Percentiles rank a stretch among this genome's conserved stretches.
These are phyloP conservation scores for Eutrema heterophyllum DNA, from an alignment of 345 rosid species.

Conservation along the genomic window DNA sequence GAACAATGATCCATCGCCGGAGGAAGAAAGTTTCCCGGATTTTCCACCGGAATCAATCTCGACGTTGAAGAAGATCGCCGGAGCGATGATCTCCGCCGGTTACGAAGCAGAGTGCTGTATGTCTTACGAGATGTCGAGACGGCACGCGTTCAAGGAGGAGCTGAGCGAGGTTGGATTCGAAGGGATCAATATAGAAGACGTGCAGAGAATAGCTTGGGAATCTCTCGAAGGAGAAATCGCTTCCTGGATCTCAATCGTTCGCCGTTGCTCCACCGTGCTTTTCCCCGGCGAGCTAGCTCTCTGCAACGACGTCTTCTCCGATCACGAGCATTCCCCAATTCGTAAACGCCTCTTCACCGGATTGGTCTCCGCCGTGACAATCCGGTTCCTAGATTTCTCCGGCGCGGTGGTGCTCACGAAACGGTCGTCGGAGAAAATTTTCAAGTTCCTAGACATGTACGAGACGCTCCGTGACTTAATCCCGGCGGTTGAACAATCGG, in stretches of 20 bases:
- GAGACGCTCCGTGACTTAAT: constrained; percentile 56
- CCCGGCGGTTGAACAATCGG: constrained; percentile 27
- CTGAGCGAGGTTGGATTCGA: constrained; percentile 50
- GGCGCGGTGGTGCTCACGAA: constrained; percentile 61
- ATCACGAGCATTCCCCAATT: constrained; percentile 23
- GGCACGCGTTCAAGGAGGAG: constrained; percentile 49
- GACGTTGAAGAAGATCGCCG: constrained; percentile 47
- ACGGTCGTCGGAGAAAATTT: constrained; percentile 65
- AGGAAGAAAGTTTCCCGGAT: constrained; percentile 38
- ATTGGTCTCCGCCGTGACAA: constrained; percentile 39
- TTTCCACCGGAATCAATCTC: constrained; percentile 41
- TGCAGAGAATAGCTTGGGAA: constrained; percentile 70
- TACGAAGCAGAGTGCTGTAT: constrained; percentile 65
- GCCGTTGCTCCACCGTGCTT: constrained; percentile 40
- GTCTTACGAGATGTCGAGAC: constrained; percentile 42
- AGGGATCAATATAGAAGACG: constrained; percentile 60
- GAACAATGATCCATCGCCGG: constrained; percentile 7
- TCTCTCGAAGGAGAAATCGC: constrained; percentile 64
- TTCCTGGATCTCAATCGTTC: constrained; percentile 51
- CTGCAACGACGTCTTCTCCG: constrained; percentile 40
- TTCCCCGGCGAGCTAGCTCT: constrained; percentile 51
- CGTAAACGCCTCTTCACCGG: constrained; percentile 45
- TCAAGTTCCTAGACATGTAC: constrained; percentile 78
- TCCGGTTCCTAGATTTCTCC: constrained; percentile 55
- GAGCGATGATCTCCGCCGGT: constrained; percentile 60